Conservation (phyloP, 768 basidiomycete species). For the Hygrophorus russula region DNA sequence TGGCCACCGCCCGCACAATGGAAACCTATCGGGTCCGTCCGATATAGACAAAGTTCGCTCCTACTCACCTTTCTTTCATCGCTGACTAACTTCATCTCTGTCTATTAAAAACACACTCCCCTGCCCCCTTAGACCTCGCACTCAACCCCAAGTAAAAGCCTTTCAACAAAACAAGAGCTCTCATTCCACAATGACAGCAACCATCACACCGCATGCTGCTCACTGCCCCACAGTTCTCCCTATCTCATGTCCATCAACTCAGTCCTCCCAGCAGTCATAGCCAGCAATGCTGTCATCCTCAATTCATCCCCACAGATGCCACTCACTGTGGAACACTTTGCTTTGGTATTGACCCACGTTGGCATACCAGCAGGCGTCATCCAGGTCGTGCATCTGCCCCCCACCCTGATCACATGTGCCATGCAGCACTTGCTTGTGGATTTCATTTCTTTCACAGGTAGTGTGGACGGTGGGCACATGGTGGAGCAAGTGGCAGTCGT, state of each 20-base stretch:
- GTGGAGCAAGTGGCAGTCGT: conserved; percentile 62
- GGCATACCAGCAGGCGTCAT: conserved; percentile 70
- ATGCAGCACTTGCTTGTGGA: conserved; percentile 57
- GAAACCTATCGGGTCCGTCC: too few species aligned
- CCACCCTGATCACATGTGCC: conserved; percentile 44
- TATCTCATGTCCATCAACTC: conserved; percentile 88
- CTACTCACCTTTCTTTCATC: too few species aligned
- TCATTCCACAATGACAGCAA: too few species aligned
- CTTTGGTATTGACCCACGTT: conserved; percentile 53
- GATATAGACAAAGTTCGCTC: too few species aligned
- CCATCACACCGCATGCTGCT: too few species aligned
- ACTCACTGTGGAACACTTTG: conserved; percentile 72
- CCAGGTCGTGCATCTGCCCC: conserved; percentile 67
- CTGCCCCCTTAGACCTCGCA: too few species aligned
- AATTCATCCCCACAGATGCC: conserved; percentile 98
- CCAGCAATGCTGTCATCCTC: conserved; percentile 83
- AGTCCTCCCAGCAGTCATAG: conserved; percentile 81
- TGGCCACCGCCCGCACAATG: too few species aligned
- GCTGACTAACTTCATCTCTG: too few species aligned
- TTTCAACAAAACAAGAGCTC: too few species aligned
- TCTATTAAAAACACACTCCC: too few species aligned
- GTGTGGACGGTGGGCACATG: conserved; percentile 60
- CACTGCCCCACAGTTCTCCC: conserved; percentile 50
- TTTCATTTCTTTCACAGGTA: conserved; percentile 89
- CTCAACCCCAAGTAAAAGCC: too few species aligned